These are phyloP conservation scores for Nicotiana knightiana DNA, from an alignment of 257 asterid genomes.

Conservation along the genomic window DNA sequence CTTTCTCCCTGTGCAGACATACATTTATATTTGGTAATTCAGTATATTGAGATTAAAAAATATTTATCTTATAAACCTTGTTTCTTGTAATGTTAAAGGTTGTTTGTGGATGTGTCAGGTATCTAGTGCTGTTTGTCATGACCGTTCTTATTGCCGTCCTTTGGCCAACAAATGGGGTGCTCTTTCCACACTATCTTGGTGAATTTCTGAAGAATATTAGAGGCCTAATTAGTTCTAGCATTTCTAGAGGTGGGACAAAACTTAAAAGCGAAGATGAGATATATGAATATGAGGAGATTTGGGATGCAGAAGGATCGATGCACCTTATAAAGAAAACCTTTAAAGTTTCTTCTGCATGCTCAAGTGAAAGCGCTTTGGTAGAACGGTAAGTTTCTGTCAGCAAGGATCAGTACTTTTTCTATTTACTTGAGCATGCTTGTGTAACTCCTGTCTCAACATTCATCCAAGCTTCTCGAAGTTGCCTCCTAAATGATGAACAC, in stretches of 20 bases:
- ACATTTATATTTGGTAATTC: constrained; percentile 73
- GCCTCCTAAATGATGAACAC: neutral
- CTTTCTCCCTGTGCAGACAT: constrained; percentile 81
- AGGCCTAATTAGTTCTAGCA: constrained; percentile 28
- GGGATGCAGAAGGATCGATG: constrained; percentile 99
- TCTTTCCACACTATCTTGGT: constrained; percentile 33
- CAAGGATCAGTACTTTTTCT: neutral
- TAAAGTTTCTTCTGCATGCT: constrained; percentile 30
- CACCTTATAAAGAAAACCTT: constrained; percentile 77
- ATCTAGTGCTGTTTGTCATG: constrained; percentile 55
- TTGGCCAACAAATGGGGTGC: constrained; percentile 63
- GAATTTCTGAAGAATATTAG: constrained; percentile 29
- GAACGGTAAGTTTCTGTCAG: constrained; percentile 46
- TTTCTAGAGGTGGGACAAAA: constrained; percentile 39
- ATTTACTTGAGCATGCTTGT: neutral
- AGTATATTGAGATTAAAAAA: neutral
- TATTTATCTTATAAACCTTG: neutral
- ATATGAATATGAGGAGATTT: constrained; percentile 78
- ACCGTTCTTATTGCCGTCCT: constrained; percentile 54
- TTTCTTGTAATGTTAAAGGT: neutral
- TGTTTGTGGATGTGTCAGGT: constrained; percentile 46
- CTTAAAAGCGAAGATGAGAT: constrained; percentile 81
- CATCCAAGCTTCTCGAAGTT: neutral
- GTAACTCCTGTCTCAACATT: neutral
- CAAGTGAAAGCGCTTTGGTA: constrained; percentile 33